Evolutionary conservation across 257 asterid genomes (phyloP).

Genomic region (Jasminum sambac): DNA sequence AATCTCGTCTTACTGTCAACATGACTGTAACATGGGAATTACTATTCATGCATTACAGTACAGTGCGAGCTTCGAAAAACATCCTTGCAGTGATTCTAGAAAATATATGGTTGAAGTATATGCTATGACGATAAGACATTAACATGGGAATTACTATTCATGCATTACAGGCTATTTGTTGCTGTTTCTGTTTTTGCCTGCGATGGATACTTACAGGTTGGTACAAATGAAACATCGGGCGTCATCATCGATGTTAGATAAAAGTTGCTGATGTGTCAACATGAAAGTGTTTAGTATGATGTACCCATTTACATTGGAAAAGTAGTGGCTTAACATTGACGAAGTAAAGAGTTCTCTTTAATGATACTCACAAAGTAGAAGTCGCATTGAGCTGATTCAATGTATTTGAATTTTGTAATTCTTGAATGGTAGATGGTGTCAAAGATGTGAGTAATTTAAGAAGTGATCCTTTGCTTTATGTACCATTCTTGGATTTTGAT

Average conservation of each 20-base stretch:
- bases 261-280: neutral
- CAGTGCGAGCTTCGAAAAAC: neutral
- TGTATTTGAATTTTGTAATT: neutral
- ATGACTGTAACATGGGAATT: no score
- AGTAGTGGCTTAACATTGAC: neutral
- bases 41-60: no score
- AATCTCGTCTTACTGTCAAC: neutral
- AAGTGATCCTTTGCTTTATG: neutral
- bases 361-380: neutral
- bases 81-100: neutral
- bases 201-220: constrained; percentile 91
- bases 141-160: neutral
- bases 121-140: neutral
- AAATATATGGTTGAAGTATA: neutral
- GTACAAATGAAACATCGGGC: constrained; percentile 58
- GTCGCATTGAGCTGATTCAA: neutral
- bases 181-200: constrained; percentile 70
- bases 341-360: neutral
- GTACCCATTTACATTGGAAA: neutral
- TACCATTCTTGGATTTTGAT: neutral
- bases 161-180: constrained; percentile 65
- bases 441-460: neutral
- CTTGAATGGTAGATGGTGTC: neutral
- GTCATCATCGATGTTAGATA: neutral
- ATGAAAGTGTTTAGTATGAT: neutral